phyloP scores from a whole-genome alignment of 768 basidiomycete species.

The Lactarius sp. region DNA sequence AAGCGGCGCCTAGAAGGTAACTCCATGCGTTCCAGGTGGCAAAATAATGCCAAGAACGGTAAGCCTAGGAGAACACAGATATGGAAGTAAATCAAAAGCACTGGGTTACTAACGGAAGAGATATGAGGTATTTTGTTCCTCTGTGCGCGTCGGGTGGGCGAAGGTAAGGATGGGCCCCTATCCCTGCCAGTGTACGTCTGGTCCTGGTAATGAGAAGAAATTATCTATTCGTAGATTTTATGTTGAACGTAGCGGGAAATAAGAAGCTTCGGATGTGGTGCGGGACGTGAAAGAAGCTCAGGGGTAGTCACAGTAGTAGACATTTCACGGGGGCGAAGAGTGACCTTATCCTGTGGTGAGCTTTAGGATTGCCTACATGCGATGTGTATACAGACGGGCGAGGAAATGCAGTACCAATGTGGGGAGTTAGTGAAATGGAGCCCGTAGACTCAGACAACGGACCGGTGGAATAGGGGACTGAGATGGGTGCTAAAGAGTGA shows the following conservation, averaged over 20 bases:
- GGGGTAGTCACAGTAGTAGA: no score
- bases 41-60: constrained; percentile 18
- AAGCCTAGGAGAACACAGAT: constrained; percentile 10
- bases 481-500: no score
- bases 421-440: no score
- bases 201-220: no score
- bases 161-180: neutral
- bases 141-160: neutral
- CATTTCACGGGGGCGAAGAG: no score
- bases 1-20: neutral
- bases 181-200: neutral
- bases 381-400: no score
- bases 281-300: no score
- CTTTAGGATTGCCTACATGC: no score
- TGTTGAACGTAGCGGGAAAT: constrained; percentile 2
- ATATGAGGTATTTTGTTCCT: neutral
- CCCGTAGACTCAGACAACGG: no score
- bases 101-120: constrained; percentile 1
- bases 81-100: neutral
- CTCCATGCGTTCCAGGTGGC: constrained; percentile 7
- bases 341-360: no score
- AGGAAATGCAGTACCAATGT: no score
- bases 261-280: constrained; percentile 18
- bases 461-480: no score
- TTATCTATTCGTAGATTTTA: neutral